Conservation (phyloP, 768 basidiomycete genomes). For the Boletus tomentosulus region DNA sequence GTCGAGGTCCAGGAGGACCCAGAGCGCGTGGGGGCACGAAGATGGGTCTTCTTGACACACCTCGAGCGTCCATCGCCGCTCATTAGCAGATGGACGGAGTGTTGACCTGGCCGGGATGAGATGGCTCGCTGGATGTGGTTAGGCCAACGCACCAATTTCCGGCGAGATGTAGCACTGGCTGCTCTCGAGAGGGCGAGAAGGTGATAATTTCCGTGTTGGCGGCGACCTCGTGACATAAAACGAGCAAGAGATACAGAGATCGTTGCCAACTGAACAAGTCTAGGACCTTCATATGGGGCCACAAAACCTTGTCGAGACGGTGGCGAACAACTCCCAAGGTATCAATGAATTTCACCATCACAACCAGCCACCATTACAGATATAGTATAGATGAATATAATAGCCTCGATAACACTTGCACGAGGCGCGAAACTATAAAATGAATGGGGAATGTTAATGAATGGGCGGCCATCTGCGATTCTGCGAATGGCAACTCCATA, state of each 20-base stretch:
- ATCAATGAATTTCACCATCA: neutral
- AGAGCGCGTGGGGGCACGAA: constrained; percentile 20
- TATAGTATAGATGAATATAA: neutral
- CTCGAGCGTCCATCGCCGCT: constrained; percentile 31
- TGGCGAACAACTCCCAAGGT: neutral
- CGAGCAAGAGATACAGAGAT: constrained; percentile 12
- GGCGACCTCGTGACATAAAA: constrained; percentile 27
- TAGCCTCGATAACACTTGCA: neutral
- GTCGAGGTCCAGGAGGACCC: constrained; percentile 46
- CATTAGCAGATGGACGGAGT: constrained; percentile 31
- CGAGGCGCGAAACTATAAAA: constrained; percentile 2
- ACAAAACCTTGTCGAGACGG: neutral
- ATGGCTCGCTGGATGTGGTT: neutral
- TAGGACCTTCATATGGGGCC: neutral
- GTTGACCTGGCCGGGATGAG: constrained; percentile 34
- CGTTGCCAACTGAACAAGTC: constrained; percentile 5
- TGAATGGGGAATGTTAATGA: neutral
- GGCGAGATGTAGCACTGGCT: constrained; percentile 12
- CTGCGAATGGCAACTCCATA: neutral
- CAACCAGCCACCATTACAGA: neutral
- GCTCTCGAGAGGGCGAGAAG: constrained; percentile 36
- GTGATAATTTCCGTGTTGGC: constrained; percentile 69
- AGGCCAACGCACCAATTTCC: constrained; percentile 28
- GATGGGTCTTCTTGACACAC: neutral
- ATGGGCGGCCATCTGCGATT: constrained; percentile 19